Percentiles rank a stretch among this genome's conserved stretches.
These are phyloP conservation scores for Ephemerocybe angulata DNA, from an alignment of 768 basidiomycete genomes.

Conservation along the genomic window DNA sequence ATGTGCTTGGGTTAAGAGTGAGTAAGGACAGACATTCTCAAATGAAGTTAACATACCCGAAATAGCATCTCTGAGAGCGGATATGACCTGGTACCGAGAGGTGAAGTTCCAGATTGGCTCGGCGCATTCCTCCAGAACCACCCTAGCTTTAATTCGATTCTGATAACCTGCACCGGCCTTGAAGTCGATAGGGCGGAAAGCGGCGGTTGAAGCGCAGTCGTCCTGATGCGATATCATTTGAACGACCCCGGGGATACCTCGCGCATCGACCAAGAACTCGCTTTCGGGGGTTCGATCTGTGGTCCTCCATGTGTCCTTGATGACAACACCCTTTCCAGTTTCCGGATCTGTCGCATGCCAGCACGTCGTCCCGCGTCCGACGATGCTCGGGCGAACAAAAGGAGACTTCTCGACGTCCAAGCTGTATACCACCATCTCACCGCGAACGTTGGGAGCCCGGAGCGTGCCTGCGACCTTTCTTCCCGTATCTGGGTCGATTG, in stretches of 20 bases:
- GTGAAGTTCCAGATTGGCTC: conserved; percentile 11
- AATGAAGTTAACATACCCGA: background rate
- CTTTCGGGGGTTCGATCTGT: background rate
- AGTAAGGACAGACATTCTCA: background rate
- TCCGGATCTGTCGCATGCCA: background rate
- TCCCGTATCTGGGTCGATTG: background rate
- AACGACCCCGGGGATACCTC: background rate
- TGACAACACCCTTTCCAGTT: background rate
- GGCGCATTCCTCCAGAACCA: conserved; percentile 7
- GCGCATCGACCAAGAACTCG: background rate
- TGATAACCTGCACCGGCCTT: background rate
- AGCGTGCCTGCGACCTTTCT: background rate
- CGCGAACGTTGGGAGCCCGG: background rate
- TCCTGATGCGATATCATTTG: background rate
- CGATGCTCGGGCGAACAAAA: background rate
- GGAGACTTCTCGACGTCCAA: background rate
- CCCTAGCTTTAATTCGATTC: background rate
- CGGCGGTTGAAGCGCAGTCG: background rate
- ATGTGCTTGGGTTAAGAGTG: conserved; percentile 13
- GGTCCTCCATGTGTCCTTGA: background rate
- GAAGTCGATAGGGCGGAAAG: background rate
- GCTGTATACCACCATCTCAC: background rate
- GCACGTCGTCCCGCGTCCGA: background rate
- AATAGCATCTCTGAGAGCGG: background rate
- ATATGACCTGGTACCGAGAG: background rate